Evolutionary conservation across 2,329 filamentous ascomycete species (phyloP).

Genomic region (Colletotrichum salicis): DNA sequence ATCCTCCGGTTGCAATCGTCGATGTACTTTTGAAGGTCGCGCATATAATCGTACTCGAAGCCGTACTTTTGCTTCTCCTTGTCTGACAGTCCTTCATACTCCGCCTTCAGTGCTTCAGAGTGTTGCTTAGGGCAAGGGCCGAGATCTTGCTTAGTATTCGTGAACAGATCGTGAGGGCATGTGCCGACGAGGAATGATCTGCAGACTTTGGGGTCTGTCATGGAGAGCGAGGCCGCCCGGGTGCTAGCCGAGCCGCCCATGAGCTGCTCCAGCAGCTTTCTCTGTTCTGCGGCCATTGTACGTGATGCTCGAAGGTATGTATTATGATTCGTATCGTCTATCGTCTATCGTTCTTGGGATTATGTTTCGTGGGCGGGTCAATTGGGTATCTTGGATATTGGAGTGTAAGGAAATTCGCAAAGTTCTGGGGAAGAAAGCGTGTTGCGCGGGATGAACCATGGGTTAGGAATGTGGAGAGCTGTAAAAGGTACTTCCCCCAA

Average conservation of each 20-base stretch:
- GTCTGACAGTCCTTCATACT: conserved; percentile 81
- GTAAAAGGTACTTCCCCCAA: not conserved
- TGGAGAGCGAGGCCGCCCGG: conserved; percentile 82
- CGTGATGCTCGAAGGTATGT: not conserved
- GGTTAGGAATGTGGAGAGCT: conserved; percentile 34
- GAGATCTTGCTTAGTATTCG: conserved; percentile 98
- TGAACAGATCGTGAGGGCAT: conserved; percentile 81
- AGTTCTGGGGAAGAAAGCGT: conserved; percentile 17
- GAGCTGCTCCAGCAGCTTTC: conserved; percentile 97
- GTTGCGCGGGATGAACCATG: conserved; percentile 25
- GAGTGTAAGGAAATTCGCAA: conserved; percentile 1
- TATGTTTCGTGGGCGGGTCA: not conserved
- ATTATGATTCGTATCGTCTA: conserved; percentile 2
- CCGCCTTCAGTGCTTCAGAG: conserved; percentile 85
- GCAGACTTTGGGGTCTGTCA: conserved; percentile 72
- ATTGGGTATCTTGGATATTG: not conserved
- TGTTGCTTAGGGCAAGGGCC: conserved; percentile 90
- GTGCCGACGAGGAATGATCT: conserved; percentile 38
- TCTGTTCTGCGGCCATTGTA: conserved; percentile 93
- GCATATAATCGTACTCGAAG: conserved; percentile 97
- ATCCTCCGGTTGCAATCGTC: conserved; percentile 96
- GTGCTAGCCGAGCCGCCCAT: conserved; percentile 81
- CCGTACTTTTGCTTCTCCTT: conserved; percentile 81
- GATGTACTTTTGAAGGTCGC: conserved; percentile 96
- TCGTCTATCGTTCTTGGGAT: not conserved